A percentile compares a stretch with the other conserved stretches of the same genome.
Conservation (phyloP, 2,329 filamentous ascomycete genomes). For the Podosphaera xanthii region DNA sequence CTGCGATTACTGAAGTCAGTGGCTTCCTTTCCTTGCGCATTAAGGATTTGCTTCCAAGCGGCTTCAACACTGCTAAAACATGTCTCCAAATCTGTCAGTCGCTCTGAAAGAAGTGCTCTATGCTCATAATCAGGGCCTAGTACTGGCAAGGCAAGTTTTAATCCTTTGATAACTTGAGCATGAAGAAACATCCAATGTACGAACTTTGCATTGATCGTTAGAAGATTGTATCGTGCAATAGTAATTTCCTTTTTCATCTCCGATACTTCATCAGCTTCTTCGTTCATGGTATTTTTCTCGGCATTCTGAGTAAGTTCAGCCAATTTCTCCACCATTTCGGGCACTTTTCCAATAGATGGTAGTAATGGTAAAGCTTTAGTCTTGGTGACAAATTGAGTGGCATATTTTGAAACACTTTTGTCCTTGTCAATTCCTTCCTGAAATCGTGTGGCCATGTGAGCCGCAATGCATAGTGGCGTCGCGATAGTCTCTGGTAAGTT, state of each 20-base stretch:
- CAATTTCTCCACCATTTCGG: constrained; percentile 1
- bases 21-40: neutral
- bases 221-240: neutral
- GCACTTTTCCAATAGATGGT: constrained; percentile 1
- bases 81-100: neutral
- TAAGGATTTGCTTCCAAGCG: neutral
- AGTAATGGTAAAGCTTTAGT: constrained; percentile 2
- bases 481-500: constrained; percentile 20
- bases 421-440: constrained; percentile 19
- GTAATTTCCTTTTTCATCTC: neutral
- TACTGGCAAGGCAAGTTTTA: constrained; percentile 16
- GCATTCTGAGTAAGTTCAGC: constrained; percentile 5
- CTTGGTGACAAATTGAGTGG: constrained; percentile 9
- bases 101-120: neutral
- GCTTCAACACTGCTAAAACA: neutral
- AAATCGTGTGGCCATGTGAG: constrained; percentile 19
- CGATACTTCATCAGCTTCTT: neutral
- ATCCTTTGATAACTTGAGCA: constrained; percentile 20
- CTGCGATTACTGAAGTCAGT: neutral
- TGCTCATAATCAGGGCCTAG: neutral
- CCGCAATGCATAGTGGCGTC: constrained; percentile 22
- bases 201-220: neutral
- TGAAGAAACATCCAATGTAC: constrained; percentile 1
- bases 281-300: neutral
- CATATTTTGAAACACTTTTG: constrained; percentile 19